phyloP scores from a whole-genome alignment of 1,139 yeast species.

The Saccharomyces hybrid region DNA sequence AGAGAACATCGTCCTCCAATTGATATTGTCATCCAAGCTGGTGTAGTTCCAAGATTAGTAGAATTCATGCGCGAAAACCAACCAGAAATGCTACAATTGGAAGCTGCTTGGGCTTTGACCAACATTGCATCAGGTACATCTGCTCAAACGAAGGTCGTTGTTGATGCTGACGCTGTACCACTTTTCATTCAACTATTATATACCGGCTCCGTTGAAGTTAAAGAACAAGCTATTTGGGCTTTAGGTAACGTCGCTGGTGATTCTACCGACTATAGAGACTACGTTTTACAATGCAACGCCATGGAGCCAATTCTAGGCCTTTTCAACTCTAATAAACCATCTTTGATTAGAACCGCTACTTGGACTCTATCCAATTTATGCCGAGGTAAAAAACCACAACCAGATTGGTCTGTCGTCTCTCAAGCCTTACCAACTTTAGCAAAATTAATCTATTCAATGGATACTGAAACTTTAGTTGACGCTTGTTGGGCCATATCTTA shows the following conservation, averaged over 20 bases:
- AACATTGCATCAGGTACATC: conserved; percentile 95
- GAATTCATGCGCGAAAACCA: conserved; percentile 72
- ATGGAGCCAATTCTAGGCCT: conserved; percentile 79
- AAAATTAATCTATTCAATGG: conserved; percentile 81
- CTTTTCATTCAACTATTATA: conserved; percentile 73
- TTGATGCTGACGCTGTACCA: conserved; percentile 91
- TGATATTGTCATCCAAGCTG: conserved; percentile 83
- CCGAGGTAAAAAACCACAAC: conserved; percentile 94
- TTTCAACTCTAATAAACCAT: conserved; percentile 74
- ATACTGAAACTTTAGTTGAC: conserved; percentile 88
- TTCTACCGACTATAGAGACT: conserved; percentile 81
- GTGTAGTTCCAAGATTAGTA: conserved; percentile 87
- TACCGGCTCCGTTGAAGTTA: conserved; percentile 81
- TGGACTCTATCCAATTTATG: conserved; percentile 97
- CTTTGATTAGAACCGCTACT: conserved; percentile 90
- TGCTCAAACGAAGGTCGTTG: conserved; percentile 83
- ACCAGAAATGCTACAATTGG: conserved; percentile 85
- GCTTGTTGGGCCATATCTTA: conserved; percentile 99
- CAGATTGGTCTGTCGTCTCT: conserved; percentile 84
- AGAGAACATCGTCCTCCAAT: conserved; percentile 98
- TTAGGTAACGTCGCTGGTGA: conserved; percentile 98
- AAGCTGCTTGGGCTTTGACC: conserved; percentile 98
- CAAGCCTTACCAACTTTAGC: conserved; percentile 89
- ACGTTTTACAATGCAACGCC: conserved; percentile 76
- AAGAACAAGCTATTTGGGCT: conserved; percentile 99